phyloP scores from a whole-genome alignment of 345 rosid genomes.

The Brassica rapa region DNA sequence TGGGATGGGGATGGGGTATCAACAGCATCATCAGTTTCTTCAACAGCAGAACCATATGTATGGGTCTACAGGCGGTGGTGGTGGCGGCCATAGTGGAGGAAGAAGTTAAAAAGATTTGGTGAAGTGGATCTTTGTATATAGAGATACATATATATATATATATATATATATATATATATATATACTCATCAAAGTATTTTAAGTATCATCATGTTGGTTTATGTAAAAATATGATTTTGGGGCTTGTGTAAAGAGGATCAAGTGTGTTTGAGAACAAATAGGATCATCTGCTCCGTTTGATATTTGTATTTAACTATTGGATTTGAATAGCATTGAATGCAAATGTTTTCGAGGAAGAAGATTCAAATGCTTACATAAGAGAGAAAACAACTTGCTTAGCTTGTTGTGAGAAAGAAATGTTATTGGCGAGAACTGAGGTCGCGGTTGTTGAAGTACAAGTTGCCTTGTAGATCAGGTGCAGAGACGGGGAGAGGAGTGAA shows the following conservation, averaged over 20 bases:
- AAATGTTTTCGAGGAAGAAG: background rate
- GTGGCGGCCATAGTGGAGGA: conserved; percentile 20
- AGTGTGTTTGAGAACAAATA: conserved; percentile 21
- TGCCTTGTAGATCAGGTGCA: conserved; percentile 32
- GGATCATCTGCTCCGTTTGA: conserved; percentile 24
- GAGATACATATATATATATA: conserved; percentile 19
- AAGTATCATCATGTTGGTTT: conserved; percentile 24
- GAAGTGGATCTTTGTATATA: conserved; percentile 40
- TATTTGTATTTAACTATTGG: conserved; percentile 24
- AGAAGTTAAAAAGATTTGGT: conserved; percentile 29
- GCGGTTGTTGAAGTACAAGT: conserved; percentile 38
- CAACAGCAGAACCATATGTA: conserved; percentile 40
- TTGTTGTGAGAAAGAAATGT: conserved; percentile 2
- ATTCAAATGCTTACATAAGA: conserved; percentile 20
- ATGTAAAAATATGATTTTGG: conserved; percentile 32
- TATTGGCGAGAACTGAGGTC: conserved; percentile 37
- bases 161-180: conserved; percentile 22
- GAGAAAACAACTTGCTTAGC: background rate
- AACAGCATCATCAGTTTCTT: conserved; percentile 43
- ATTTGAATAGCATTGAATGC: conserved; percentile 23
- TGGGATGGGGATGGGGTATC: conserved; percentile 41
- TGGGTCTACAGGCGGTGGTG: background rate
- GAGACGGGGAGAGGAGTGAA: conserved; percentile 40
- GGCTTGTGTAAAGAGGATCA: conserved; percentile 38
- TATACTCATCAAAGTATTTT: conserved; percentile 11